Evolutionary conservation across 208 protist genomes (phyloP).

Genomic region (Novymonas esmeraldas): DNA sequence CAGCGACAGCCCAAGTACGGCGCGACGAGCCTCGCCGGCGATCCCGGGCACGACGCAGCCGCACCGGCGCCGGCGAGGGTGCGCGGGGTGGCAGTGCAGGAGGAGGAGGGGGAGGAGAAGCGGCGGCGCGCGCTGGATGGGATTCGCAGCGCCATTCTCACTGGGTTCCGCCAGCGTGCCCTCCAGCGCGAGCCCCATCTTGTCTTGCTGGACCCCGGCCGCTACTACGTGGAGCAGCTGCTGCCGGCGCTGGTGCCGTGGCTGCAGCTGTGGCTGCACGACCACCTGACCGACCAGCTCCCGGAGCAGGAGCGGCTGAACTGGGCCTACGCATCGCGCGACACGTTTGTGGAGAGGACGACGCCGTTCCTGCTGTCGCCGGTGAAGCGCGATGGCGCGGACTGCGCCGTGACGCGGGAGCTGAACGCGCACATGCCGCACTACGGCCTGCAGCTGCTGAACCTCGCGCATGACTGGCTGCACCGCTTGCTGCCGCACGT

Average conservation of each 20-base stretch:
- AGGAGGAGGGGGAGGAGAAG: constrained; percentile 4
- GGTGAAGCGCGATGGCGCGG: constrained; percentile 19
- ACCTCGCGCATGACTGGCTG: constrained; percentile 91
- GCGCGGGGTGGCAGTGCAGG: not conserved
- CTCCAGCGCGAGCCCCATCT: constrained; percentile 93
- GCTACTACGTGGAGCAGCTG: constrained; percentile 86
- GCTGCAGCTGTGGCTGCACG: constrained; percentile 89
- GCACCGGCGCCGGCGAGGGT: not conserved
- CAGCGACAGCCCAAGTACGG: constrained; percentile 32
- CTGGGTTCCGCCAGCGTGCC: constrained; percentile 63
- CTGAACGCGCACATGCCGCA: constrained; percentile 44
- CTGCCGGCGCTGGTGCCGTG: constrained; percentile 89
- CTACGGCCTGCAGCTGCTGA: constrained; percentile 83
- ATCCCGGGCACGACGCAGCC: not conserved
- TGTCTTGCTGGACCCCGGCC: constrained; percentile 81
- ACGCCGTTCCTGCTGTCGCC: constrained; percentile 35
- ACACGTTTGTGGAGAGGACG: constrained; percentile 32
- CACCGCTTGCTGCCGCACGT: constrained; percentile 92
- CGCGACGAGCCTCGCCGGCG: not conserved
- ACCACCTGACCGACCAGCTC: constrained; percentile 31
- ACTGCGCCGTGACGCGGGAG: constrained; percentile 22
- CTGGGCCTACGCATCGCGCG: constrained; percentile 11
- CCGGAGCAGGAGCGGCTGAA: constrained; percentile 21
- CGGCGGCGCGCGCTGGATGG: constrained; percentile 18
- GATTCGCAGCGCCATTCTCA: constrained; percentile 52